Base-by-base conservation (phyloP, 2,329 filamentous ascomycete genomes). In the Onygenales sp. region DNA sequence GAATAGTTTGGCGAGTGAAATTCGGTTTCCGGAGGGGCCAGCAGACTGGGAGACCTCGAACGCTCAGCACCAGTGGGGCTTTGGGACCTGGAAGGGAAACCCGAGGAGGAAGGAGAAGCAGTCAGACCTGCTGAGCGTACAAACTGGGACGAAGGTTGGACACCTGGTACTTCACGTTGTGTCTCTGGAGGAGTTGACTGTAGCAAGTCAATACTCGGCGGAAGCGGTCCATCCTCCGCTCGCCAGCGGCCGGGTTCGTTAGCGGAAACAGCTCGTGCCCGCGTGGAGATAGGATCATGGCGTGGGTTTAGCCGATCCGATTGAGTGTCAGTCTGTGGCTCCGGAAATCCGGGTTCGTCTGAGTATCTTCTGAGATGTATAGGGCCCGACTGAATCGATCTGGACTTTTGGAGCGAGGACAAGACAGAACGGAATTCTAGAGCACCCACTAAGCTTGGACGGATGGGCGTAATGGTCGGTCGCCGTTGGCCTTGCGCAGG, bases 381-480 rank as follows among this genome's bases (percentile, higher is more conserved):
- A 2, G 84, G 80, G 43, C 83, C 80, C 14, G 86, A 79, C 61
- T 84, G 83, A 31, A 87, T 81, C 58, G 88, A 93, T 63, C 87
- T 82, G 53, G 89, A 87, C 58, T 84, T 87, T 62, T 94, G 85
- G 53, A 98, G 72, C 2, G 90, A 90, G n/a, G 88, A 86, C 45
- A 98, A 74, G 2, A 95, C 86, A 2, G 92, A 92, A 61, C 91
- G 82, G 62, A 98, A 98, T 70, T 98, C 93, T 54, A 98, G 76
- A 7, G 88, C 93, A 43, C 93, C 93, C 3, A 98, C 86, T 46
- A 98, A 74, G 74, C 93, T 97, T 1, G 93, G 92, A 43, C 93
- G 81, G 57, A 98, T 96, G 0, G 90, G 87, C 6, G 85, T 92
- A 56, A 91, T 80, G 2, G 88, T 83, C 46, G 78, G 89, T 58